Evolutionary conservation across 2,329 filamentous ascomycete genomes (phyloP), one percentile per base, ranked within the genome.

Genomic region (Stagonosporopsis chrysanthemi): DNA sequence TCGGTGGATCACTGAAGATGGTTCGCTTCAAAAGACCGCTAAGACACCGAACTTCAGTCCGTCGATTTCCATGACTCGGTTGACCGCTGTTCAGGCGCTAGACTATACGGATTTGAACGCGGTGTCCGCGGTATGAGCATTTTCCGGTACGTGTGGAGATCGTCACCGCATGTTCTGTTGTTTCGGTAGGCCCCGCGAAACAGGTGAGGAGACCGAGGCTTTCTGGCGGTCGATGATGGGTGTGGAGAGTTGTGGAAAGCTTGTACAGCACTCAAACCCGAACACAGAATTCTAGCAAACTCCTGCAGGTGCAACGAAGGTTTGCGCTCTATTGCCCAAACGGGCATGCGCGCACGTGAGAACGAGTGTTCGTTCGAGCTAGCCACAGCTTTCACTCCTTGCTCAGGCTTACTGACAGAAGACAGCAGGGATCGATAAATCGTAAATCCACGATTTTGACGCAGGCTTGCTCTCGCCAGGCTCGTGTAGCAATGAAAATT

Each of bases 121-220:
- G 29, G 33, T 52, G 29, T 48, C 48, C 48, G 11, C 29, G 38
- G 52, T 48, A 43, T 52, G 54, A 22, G 47, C 53, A 26, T 35
- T n/a, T 52, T 52, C 48, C 49, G 54, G 54, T 52, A 52, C 54
- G 48, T 52, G 48, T 52, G 54, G 54, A 49, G 48, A 52, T 52
- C 49, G 44, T 52, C 48, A 52, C 54, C 42, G 48, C 36, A 47
- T 46, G n/a, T 43, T 51, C 39, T 48, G 43, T 23, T 23, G 41
- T 44, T 24, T 38, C 28, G 46, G 26, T 46, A 33, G 40, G 35
- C 45, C 40, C 24, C 43, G 48, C 43, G 42, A n/a, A 39, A 31
- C 43, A 57, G 48, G 38, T 48, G 54, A 52, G 19, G 24, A 35
- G 24, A 40, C 22, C 12, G n/a, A 31, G 42, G 40, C 40, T 38